These are phyloP conservation scores for Pichia occidentalis DNA, from an alignment of 805 yeast genomes.

Conservation along the genomic window DNA sequence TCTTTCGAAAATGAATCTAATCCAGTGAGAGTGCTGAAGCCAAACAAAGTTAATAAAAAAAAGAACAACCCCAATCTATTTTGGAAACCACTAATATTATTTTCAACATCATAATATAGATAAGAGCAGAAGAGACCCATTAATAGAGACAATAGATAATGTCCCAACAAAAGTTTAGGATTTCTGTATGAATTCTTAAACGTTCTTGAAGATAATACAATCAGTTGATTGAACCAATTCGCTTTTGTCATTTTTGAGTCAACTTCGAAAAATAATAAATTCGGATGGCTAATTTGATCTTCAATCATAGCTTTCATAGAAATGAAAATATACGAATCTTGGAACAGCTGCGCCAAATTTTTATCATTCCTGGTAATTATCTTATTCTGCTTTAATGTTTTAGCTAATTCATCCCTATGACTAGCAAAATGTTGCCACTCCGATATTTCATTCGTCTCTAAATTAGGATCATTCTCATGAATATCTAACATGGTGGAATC, in stretches of 20 bases:
- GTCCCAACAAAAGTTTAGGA: slow-evolving; percentile 81
- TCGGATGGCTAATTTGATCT: slow-evolving; percentile 11
- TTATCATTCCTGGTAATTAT: slow-evolving; percentile 9
- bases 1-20: slow-evolving; percentile 84
- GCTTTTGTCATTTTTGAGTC: slow-evolving; percentile 43
- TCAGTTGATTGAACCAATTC: slow-evolving; percentile 53
- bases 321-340: slow-evolving; percentile 32
- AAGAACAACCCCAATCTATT: slow-evolving; percentile 91
- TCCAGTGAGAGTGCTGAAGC: slow-evolving; percentile 90
- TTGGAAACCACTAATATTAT: slow-evolving; percentile 95
- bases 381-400: slow-evolving; percentile 16
- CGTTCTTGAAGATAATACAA: slow-evolving; percentile 76
- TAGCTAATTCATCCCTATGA: slow-evolving; percentile 64
- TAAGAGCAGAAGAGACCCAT: slow-evolving; percentile 83
- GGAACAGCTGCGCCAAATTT: slow-evolving; percentile 20
- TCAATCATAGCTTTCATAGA: slow-evolving; percentile 37
- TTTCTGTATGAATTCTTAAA: slow-evolving; percentile 90
- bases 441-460: slow-evolving; percentile 36
- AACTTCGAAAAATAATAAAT: slow-evolving; percentile 22
- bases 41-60: slow-evolving; percentile 84
- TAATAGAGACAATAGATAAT: slow-evolving; percentile 67
- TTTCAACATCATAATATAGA: slow-evolving; percentile 72
- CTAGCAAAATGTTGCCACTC: slow-evolving; percentile 86
- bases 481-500: slow-evolving; percentile 15
- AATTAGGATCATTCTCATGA: slow-evolving; percentile 14